A percentile compares a stretch with the other conserved stretches of the same genome.
phyloP scores from a whole-genome alignment of 2,329 filamentous ascomycete genomes.

The Alternaria panax region DNA sequence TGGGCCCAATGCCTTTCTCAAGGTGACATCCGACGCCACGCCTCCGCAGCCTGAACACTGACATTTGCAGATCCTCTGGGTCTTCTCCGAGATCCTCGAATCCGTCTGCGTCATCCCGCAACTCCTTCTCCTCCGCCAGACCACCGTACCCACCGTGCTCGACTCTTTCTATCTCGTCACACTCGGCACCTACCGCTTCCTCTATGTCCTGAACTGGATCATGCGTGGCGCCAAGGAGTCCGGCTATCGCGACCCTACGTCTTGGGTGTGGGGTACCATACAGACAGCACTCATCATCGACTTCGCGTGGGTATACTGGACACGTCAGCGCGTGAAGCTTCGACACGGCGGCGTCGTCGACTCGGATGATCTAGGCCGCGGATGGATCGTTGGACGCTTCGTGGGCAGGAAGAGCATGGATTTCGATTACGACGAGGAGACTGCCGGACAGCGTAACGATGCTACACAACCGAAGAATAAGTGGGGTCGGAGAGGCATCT shows the following conservation, averaged over 20 bases:
- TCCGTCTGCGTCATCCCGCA: conserved; percentile 90
- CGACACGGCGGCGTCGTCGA: conserved; percentile 88
- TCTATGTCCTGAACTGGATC: conserved; percentile 95
- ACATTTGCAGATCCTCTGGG: conserved; percentile 73
- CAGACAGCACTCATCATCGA: conserved; percentile 92
- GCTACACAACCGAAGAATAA: conserved; percentile 49
- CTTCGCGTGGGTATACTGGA: conserved; percentile 97
- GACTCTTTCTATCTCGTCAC: conserved; percentile 94
- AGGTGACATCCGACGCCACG: conserved; percentile 37
- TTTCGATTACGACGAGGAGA: conserved; percentile 64
- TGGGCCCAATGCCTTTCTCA: conserved; percentile 42
- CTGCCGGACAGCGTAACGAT: conserved; percentile 52
- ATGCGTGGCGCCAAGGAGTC: conserved; percentile 67
- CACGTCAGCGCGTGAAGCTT: conserved; percentile 91
- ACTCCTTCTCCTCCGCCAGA: conserved; percentile 88
- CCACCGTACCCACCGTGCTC: conserved; percentile 94
- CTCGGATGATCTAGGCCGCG: conserved; percentile 82
- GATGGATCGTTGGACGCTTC: conserved; percentile 82
- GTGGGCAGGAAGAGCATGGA: conserved; percentile 66
- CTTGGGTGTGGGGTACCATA: conserved; percentile 84
- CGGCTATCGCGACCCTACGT: conserved; percentile 70
- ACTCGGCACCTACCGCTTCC: conserved; percentile 83
- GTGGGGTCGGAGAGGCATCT: conserved; percentile 67
- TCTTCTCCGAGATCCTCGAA: conserved; percentile 91
- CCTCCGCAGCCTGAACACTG: neutral